phyloP scores from a whole-genome alignment of 768 basidiomycete species.

The Mycena pura region DNA sequence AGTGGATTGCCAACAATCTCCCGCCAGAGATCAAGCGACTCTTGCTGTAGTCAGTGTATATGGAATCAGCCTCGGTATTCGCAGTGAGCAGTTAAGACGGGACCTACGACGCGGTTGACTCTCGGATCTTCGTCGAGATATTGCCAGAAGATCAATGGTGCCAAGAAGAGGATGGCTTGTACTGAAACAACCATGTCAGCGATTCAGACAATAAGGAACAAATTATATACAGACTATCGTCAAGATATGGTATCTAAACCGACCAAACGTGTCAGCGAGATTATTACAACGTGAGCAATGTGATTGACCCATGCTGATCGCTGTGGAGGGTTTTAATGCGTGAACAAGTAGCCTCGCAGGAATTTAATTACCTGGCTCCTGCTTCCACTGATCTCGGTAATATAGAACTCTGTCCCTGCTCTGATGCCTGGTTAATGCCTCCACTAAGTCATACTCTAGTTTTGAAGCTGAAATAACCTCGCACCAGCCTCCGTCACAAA shows the following conservation, averaged over 20 bases:
- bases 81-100: too few species aligned
- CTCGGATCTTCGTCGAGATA: conserved; percentile 56
- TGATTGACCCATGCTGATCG: conserved; percentile 25
- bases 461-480: not conserved
- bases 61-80: too few species aligned
- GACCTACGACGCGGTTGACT: conserved; percentile 55
- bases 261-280: not conserved
- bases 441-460: not conserved
- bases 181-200: conserved; percentile 35
- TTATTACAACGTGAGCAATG: not conserved
- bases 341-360: not conserved
- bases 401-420: conserved; percentile 57
- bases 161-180: conserved; percentile 67
- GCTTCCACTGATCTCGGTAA: conserved; percentile 62
- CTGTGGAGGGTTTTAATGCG: conserved; percentile 3
- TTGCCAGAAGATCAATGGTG: conserved; percentile 62
- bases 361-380: conserved; percentile 36
- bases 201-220: not conserved
- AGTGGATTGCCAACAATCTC: conserved; percentile 56
- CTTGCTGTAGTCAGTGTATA: conserved; percentile 44
- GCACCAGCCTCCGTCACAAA: conserved; percentile 53
- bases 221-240: conserved; percentile 43
- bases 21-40: conserved; percentile 62
- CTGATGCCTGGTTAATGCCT: conserved; percentile 22
- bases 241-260: conserved; percentile 63